A percentile compares a stretch with the other conserved stretches of the same genome.
Evolutionary conservation across 768 basidiomycete species (phyloP).

Genomic region (Termitomyces sp.): DNA sequence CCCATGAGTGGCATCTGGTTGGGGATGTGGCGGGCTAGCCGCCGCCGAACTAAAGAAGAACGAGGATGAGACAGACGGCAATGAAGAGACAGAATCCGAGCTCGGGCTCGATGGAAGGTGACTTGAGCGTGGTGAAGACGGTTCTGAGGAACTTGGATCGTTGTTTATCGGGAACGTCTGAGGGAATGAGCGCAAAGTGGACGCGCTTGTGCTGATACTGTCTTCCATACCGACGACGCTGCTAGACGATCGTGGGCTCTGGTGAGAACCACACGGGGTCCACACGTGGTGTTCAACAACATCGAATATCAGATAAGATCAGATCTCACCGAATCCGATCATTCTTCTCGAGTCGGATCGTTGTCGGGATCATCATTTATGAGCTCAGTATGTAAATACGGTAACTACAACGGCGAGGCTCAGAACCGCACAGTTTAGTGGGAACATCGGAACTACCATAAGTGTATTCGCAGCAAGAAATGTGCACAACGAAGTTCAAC

Average conservation of each 20-base stretch:
- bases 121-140: constrained; percentile 50
- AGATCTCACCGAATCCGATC: neutral
- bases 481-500: constrained; percentile 34
- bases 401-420: too few relatives aligned
- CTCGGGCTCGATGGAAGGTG: constrained; percentile 61
- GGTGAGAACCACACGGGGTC: neutral
- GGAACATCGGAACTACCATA: neutral
- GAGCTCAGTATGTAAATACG: too few relatives aligned
- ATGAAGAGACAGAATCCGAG: constrained; percentile 60
- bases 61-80: constrained; percentile 26
- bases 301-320: neutral
- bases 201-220: constrained; percentile 34
- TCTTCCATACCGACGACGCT: constrained; percentile 23
- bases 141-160: constrained; percentile 28
- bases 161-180: constrained; percentile 13
- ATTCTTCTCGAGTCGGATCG: too few relatives aligned
- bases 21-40: constrained; percentile 57
- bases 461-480: too few relatives aligned
- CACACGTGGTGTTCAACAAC: constrained; percentile 4
- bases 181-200: constrained; percentile 31
- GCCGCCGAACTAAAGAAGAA: constrained; percentile 79
- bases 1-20: constrained; percentile 43
- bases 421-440: neutral
- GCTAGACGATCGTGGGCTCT: neutral
- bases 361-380: too few relatives aligned